phyloP scores from a whole-genome alignment of 1,139 yeast species.

The Wickerhamiella infanticola region DNA sequence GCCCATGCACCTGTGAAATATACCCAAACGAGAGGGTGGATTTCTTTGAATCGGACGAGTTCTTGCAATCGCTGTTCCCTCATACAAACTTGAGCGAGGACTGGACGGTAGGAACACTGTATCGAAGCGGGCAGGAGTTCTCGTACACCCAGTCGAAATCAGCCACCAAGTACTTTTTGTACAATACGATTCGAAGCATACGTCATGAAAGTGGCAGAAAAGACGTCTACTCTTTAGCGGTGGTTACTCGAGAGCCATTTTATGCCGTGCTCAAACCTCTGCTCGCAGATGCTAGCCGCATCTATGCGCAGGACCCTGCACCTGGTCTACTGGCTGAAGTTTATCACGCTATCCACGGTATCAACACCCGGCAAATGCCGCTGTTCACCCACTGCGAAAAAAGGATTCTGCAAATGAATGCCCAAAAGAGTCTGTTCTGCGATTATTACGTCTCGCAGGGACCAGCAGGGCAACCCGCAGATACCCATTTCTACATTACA shows the following conservation, averaged over 20 bases:
- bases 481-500: constrained; percentile 23
- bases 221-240: constrained; percentile 38
- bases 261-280: constrained; percentile 48
- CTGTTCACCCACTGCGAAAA: constrained; percentile 19
- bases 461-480: constrained; percentile 14
- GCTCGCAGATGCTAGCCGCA: constrained; percentile 35
- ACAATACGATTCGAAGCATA: constrained; percentile 45
- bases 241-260: constrained; percentile 36
- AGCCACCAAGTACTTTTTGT: constrained; percentile 33
- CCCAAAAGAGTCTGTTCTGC: constrained; percentile 5
- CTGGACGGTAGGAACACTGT: constrained; percentile 41
- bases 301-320: constrained; percentile 21
- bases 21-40: too few species aligned
- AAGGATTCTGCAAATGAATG: constrained; percentile 16
- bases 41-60: too few species aligned
- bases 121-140: constrained; percentile 22
- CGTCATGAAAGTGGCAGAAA: constrained; percentile 17
- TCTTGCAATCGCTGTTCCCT: too few species aligned
- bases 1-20: too few species aligned
- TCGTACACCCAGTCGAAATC: constrained; percentile 15
- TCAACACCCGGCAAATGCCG: constrained; percentile 23
- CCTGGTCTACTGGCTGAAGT: constrained; percentile 22
- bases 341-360: constrained; percentile 27
- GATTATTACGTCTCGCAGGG: background rate
- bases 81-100: constrained; percentile 29